Evolutionary conservation across 805 yeast genomes (phyloP), one percentile per base, ranked within the genome.

Genomic region (Yamadazyma takamatsuzukensis): DNA sequence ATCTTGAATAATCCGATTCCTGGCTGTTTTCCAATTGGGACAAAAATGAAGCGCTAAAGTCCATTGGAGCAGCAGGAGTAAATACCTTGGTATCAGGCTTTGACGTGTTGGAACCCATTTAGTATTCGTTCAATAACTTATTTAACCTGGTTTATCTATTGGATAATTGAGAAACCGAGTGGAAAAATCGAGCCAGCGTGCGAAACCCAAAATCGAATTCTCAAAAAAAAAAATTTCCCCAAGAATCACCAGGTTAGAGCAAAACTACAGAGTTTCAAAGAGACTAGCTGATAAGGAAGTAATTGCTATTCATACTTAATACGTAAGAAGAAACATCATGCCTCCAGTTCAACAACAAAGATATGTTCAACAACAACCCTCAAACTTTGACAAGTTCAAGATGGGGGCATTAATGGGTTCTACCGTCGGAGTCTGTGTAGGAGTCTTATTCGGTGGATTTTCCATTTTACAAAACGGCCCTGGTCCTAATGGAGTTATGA

Each of bases 341-440:
- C 79, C 79, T 40, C 88, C 88, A 56, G 81, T 78, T 44, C 84
- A 73, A 57, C 83, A 80, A 60, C 71, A 74, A 40, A 82, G 78
- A 54, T 70, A 68, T 43, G 67, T 52, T 15, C 55, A 51, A 28
- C 68, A 63, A 21, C 80, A 78, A 48, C 95, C 94, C 36, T 83
- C 96, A 30, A 79, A 83, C 61, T 87, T 89, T 67, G 96, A 93
- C 36, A 93, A 93, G 68, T 85, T 93, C 76, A 93, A 93, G 67
- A 93, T 93, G 97, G 99, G 99, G 34, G 81, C 88, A 40, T 68
- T 90, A 68, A 93, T 93, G 97, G 99, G 99, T 43, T 66, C 79
- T 37, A 76, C 87, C 21, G 89, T 82, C 21, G 98, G 98, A 44
- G 93, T 88, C 7, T 93, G 94, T 52, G 87, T 90, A 24, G 98